Conservation (phyloP, 1,284 basidiomycete genomes). For the Hymenochaete sp. region DNA sequence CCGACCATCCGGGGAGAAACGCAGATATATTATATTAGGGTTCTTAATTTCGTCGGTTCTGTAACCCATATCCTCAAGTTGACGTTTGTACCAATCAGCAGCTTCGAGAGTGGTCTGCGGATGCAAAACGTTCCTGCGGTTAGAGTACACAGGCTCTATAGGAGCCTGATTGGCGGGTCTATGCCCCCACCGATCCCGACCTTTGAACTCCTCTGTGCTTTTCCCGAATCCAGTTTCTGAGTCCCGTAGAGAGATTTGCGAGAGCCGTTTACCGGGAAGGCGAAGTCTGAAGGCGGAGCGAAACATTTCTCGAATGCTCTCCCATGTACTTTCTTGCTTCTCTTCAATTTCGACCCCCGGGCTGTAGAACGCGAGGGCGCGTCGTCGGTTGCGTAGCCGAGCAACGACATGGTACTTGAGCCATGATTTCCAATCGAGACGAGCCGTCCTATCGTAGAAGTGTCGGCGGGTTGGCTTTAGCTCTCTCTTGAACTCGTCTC, state of each 20-base stretch:
- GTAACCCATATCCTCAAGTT: background rate
- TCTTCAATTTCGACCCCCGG: background rate
- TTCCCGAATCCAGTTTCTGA: background rate
- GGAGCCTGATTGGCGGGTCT: background rate
- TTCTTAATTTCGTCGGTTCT: background rate
- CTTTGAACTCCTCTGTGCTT: too few species aligned
- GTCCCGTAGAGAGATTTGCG: background rate
- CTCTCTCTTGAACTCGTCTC: constrained; percentile 3
- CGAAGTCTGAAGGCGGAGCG: background rate
- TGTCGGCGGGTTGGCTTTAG: constrained; percentile 2
- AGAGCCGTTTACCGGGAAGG: background rate
- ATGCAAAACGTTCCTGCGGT: background rate
- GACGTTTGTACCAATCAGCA: background rate
- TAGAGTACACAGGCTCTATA: too few species aligned
- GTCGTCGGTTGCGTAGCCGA: constrained; percentile 8
- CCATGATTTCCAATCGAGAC: constrained; percentile 7
- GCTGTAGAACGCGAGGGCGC: background rate
- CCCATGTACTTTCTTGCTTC: background rate
- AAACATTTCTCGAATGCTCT: background rate
- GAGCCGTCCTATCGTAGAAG: constrained; percentile 1
- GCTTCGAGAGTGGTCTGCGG: background rate
- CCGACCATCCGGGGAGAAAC: constrained; percentile 10
- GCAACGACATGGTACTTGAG: constrained; percentile 9
- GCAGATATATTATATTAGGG: constrained; percentile 7
- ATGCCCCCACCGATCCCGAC: constrained; percentile 1